A percentile compares a stretch with the other conserved stretches of the same genome.
Evolutionary conservation across 1,284 basidiomycete genomes (phyloP).

Genomic region (Sporisorium iseilematis-ciliati): DNA sequence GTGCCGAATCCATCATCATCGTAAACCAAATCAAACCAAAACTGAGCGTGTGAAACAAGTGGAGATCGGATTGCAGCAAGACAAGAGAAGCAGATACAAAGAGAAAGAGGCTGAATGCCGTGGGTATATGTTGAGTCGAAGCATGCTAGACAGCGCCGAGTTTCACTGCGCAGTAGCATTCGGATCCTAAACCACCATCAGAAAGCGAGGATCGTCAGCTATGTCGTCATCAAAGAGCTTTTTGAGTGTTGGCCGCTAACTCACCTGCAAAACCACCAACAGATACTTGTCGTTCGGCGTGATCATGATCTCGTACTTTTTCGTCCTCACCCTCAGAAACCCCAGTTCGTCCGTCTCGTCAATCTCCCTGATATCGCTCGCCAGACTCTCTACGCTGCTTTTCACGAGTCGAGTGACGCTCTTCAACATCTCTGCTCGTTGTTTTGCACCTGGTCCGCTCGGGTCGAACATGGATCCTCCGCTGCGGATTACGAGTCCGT

Average conservation of each 20-base stretch:
- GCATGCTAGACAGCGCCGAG: neutral
- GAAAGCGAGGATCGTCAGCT: neutral
- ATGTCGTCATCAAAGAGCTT: no score
- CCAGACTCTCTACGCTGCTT: constrained; percentile 37
- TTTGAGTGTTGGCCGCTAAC: constrained; percentile 12
- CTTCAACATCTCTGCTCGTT: constrained; percentile 51
- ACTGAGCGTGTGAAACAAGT: neutral
- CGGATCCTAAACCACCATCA: constrained; percentile 11
- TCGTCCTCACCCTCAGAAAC: constrained; percentile 62
- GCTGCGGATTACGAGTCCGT: constrained; percentile 62
- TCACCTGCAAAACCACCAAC: constrained; percentile 64
- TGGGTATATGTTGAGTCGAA: constrained; percentile 24
- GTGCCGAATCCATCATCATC: neutral
- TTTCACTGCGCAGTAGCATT: constrained; percentile 14
- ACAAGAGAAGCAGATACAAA: no score
- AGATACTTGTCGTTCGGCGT: constrained; percentile 67
- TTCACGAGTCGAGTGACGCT: constrained; percentile 57
- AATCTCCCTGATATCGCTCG: constrained; percentile 37
- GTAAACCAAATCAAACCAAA: no score
- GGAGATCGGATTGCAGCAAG: constrained; percentile 7
- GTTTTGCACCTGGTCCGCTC: constrained; percentile 54
- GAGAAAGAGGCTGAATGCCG: constrained; percentile 1
- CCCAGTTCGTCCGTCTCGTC: constrained; percentile 59
- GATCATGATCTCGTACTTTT: constrained; percentile 66
- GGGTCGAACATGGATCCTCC: constrained; percentile 68